Percentiles rank a stretch among this genome's conserved stretches.
Conservation (phyloP, 345 rosid species). For the Hypericum perforatum region DNA sequence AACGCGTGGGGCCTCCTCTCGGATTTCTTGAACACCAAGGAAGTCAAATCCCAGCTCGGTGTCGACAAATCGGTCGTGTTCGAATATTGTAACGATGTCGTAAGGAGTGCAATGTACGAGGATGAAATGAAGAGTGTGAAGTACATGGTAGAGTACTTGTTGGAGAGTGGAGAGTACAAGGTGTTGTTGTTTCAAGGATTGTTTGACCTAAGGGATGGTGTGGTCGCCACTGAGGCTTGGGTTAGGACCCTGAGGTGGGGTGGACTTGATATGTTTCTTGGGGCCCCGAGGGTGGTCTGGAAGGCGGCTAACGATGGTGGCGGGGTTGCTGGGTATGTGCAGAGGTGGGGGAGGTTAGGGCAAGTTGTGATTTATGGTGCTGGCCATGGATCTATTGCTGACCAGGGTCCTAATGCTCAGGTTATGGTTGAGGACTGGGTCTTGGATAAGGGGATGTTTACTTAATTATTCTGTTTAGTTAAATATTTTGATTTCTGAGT, state of each 20-base stretch:
- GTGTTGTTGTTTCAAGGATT: conserved; percentile 2
- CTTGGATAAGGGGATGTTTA: neutral
- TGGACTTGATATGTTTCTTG: neutral
- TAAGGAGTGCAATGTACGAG: neutral
- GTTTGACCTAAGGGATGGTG: conserved; percentile 1
- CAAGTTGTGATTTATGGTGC: conserved; percentile 1
- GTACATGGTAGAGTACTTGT: neutral
- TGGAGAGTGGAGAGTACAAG: neutral
- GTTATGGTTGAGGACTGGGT: conserved; percentile 1
- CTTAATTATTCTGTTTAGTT: too few species aligned
- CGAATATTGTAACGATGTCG: neutral
- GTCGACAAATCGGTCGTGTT: neutral
- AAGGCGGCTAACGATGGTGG: neutral
- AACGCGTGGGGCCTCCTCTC: neutral
- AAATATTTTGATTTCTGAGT: too few species aligned
- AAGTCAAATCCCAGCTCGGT: neutral
- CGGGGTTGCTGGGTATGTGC: conserved; percentile 3
- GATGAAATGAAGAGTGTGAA: conserved; percentile 4
- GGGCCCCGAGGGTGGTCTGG: neutral
- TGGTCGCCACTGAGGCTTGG: conserved; percentile 1
- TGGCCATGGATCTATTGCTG: neutral
- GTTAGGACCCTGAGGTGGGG: neutral
- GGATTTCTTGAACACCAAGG: neutral
- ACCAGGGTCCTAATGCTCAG: neutral
- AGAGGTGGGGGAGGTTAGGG: neutral